Evolutionary conservation across 257 asterid species (phyloP), one percentile per base, ranked within the genome.

Genomic region (Gardenia jasminoides): DNA sequence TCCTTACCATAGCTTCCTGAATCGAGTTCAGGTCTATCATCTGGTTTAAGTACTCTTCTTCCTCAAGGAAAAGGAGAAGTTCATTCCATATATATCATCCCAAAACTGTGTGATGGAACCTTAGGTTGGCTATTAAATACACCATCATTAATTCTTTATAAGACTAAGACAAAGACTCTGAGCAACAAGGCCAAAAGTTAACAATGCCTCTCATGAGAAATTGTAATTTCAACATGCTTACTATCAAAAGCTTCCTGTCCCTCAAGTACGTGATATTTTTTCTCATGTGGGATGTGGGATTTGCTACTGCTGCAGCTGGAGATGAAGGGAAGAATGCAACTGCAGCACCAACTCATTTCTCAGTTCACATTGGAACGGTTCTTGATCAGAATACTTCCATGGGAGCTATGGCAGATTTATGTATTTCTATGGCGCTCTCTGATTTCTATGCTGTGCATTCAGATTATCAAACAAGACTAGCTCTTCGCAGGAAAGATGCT

Each of bases 361-460:
- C 74, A 1, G 85, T 89, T 52, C 85, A 88, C 41, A 68, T 91
- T 72, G 93, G 91, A 1, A 79, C 84, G 1, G 83, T 91, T 82
- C 89, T 89, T 58, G 86, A 89, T 67, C 30, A 77, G 67, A 81
- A 83, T 68, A 81, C 93, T 26, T 79, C 86, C n/a, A 16, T 85
- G 73, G 93, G 87, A 19, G 75, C 83, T 41, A 91, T 89, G 93
- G 87, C 48, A 16, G 87, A 87, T 56, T 70, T 80, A 6, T 89
- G 93, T 83, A 90, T 89, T 84, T 83, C 83, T 43, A 87, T 87
- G 88, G 88, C 91, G 10, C 52, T 84, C 65, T 72, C 78, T 12
- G 92, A 90, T 74, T 87, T 88, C 68, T 90, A 90, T 64, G 67
- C 65, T 0, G 82, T 65, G 10, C 83, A 83, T 82, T 78, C 88